Conservation (phyloP, 2,329 filamentous ascomycete species). For the Beauveria sp. region DNA sequence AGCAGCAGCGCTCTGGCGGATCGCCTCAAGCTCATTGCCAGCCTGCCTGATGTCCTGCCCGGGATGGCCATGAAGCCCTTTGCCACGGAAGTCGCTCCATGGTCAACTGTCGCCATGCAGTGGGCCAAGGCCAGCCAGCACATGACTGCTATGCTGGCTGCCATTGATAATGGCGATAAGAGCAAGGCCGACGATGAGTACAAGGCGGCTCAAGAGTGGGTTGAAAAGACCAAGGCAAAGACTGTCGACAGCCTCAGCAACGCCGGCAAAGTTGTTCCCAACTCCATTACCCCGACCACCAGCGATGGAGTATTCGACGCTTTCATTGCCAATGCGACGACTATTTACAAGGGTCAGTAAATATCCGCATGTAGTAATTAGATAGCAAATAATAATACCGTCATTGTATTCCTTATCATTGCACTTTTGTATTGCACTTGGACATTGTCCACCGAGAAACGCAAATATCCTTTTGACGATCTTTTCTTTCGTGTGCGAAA, state of each 20-base stretch:
- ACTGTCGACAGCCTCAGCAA: neutral
- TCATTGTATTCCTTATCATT: no score
- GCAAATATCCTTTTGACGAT: no score
- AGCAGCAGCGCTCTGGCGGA: neutral
- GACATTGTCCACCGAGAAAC: no score
- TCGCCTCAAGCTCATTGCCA: conserved; percentile 6
- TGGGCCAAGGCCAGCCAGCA: conserved; percentile 14
- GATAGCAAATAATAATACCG: no score
- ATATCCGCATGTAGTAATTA: neutral
- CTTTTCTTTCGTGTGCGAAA: no score
- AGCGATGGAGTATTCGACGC: conserved; percentile 10
- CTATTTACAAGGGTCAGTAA: conserved; percentile 8
- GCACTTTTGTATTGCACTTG: no score
- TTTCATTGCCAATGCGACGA: conserved; percentile 7
- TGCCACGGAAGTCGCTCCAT: conserved; percentile 10
- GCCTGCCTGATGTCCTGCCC: conserved; percentile 4
- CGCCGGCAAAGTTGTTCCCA: conserved; percentile 3
- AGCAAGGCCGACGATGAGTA: conserved; percentile 6
- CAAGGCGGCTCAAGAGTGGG: conserved; percentile 8
- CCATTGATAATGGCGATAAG: conserved; percentile 10
- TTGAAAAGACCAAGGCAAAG: conserved; percentile 11
- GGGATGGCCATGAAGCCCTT: conserved; percentile 13
- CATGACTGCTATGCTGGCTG: conserved; percentile 10
- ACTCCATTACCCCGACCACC: conserved; percentile 6
- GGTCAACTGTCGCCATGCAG: conserved; percentile 12